Conservation (phyloP, 1,284 basidiomycete species). For the Ustilago cynodontis region DNA sequence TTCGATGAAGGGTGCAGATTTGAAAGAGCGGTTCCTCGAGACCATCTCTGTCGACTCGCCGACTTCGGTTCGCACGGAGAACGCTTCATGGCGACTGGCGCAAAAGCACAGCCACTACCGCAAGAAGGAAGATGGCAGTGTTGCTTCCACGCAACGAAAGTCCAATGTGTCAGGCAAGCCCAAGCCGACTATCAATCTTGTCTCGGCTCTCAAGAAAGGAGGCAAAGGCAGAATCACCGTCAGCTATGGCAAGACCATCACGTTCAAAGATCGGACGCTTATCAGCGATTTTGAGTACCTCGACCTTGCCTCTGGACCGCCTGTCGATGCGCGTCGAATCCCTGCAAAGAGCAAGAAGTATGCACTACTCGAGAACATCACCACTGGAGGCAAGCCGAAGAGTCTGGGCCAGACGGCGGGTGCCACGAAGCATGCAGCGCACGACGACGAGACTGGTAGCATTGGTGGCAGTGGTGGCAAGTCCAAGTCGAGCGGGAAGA, state of each 20-base stretch:
- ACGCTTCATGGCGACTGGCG: conserved; percentile 60
- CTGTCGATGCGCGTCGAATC: conserved; percentile 69
- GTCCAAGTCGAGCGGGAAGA: conserved; percentile 20
- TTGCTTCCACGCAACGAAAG: conserved; percentile 34
- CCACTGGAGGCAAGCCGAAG: conserved; percentile 70
- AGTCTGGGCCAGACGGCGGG: conserved; percentile 64
- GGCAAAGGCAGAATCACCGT: conserved; percentile 72
- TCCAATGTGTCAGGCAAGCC: conserved; percentile 32
- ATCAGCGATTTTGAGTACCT: conserved; percentile 72
- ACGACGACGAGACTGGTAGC: conserved; percentile 27
- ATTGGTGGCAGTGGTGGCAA: conserved; percentile 14
- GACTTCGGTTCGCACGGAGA: conserved; percentile 61
- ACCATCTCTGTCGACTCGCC: conserved; percentile 70
- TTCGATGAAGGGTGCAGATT: conserved; percentile 54
- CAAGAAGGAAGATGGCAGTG: conserved; percentile 42
- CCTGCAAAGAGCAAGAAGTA: conserved; percentile 70
- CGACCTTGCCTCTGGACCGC: conserved; percentile 72
- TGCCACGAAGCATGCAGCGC: conserved; percentile 10
- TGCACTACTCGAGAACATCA: conserved; percentile 71
- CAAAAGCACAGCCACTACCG: conserved; percentile 62
- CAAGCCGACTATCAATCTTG: conserved; percentile 63
- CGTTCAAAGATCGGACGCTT: conserved; percentile 72
- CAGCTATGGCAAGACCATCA: conserved; percentile 71
- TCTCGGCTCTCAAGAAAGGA: conserved; percentile 72
- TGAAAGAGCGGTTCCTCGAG: conserved; percentile 73